Conservation (phyloP, 768 basidiomycete genomes). For the Tricholoma hemisulphureum region DNA sequence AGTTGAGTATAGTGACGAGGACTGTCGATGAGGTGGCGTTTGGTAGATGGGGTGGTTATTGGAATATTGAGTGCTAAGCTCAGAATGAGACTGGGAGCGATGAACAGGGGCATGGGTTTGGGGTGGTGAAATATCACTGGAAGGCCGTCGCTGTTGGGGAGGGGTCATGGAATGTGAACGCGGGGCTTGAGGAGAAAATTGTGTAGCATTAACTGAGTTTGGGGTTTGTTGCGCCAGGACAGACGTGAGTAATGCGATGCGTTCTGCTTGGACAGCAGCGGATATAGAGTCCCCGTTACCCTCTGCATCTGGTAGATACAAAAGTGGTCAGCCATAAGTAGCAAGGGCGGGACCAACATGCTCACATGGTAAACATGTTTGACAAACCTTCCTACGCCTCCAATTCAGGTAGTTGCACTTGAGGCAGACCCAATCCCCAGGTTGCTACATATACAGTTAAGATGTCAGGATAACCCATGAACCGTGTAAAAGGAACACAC, state of each 20-base stretch:
- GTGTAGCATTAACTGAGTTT: slow-evolving; percentile 10
- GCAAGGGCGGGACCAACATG: slow-evolving; percentile 16
- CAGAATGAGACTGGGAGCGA: slow-evolving; percentile 52
- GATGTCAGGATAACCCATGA: background rate
- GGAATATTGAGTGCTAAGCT: slow-evolving; percentile 45
- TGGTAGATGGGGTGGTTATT: slow-evolving; percentile 55
- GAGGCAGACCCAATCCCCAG: slow-evolving; percentile 79
- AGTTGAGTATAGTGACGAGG: slow-evolving; percentile 39
- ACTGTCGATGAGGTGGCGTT: slow-evolving; percentile 51
- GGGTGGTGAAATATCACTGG: slow-evolving; percentile 36
- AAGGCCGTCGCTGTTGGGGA: slow-evolving; percentile 40
- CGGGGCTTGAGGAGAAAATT: slow-evolving; percentile 20
- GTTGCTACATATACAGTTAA: slow-evolving; percentile 47
- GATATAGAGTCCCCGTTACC: slow-evolving; percentile 88
- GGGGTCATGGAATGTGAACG: slow-evolving; percentile 49
- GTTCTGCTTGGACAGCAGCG: slow-evolving; percentile 79
- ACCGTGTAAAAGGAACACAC: slow-evolving; percentile 41
- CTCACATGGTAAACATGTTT: slow-evolving; percentile 83
- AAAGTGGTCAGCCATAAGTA: slow-evolving; percentile 5
- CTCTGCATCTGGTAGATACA: slow-evolving; percentile 62
- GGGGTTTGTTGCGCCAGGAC: slow-evolving; percentile 67
- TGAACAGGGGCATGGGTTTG: slow-evolving; percentile 38
- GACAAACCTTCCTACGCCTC: slow-evolving; percentile 85
- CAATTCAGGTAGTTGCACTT: slow-evolving; percentile 89
- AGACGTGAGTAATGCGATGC: slow-evolving; percentile 75